Conservation (phyloP, 805 yeast species). For the Teunomyces kruisii region DNA sequence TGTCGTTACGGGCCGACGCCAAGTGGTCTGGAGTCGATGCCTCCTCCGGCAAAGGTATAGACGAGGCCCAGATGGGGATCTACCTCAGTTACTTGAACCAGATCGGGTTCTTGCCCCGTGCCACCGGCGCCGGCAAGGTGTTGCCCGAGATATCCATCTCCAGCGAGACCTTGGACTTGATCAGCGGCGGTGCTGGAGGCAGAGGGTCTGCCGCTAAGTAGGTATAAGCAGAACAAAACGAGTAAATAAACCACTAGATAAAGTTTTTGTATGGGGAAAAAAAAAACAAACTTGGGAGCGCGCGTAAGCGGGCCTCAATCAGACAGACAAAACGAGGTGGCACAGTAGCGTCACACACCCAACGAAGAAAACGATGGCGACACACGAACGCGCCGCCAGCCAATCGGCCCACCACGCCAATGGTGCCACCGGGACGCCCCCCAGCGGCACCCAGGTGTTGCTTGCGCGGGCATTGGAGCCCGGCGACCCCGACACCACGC, state of each 20-base stretch:
- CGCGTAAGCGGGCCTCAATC: too few relatives aligned
- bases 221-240: background rate
- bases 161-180: conserved; percentile 53
- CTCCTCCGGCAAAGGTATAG: conserved; percentile 76
- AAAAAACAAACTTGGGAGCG: too few relatives aligned
- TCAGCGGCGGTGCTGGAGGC: conserved; percentile 69
- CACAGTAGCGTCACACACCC: too few relatives aligned
- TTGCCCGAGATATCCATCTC: conserved; percentile 61
- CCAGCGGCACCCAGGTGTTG: background rate
- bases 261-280: background rate
- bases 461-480: background rate
- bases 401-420: too few relatives aligned
- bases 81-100: conserved; percentile 79
- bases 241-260: too few relatives aligned
- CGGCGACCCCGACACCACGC: too few relatives aligned
- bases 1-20: conserved; percentile 62
- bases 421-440: too few relatives aligned
- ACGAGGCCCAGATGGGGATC: conserved; percentile 60
- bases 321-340: background rate
- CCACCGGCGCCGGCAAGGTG: conserved; percentile 42
- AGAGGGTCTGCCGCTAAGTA: conserved; percentile 62
- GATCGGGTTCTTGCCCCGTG: conserved; percentile 75
- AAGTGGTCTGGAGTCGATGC: conserved; percentile 64
- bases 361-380: too few relatives aligned
- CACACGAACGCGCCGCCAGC: too few relatives aligned